These are phyloP conservation scores for Picea abies DNA, from an alignment of 83 land plant genomes.

Conservation along the genomic window DNA sequence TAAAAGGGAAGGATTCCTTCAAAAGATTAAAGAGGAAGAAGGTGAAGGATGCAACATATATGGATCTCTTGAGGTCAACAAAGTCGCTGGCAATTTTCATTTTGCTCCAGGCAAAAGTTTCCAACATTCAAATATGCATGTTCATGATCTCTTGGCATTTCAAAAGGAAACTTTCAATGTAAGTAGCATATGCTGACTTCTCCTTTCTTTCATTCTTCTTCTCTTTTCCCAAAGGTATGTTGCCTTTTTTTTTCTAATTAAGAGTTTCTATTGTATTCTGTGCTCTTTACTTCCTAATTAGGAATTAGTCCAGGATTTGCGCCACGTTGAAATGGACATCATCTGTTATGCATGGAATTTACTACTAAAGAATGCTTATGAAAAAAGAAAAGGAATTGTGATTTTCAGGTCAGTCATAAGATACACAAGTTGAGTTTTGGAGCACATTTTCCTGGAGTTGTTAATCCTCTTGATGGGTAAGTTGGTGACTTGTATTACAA, in stretches of 20 bases:
- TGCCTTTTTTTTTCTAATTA: not conserved
- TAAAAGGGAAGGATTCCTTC: slow-evolving; percentile 93
- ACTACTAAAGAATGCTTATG: not conserved
- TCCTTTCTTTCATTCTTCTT: slow-evolving; percentile 6
- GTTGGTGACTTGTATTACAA: slow-evolving; percentile 4
- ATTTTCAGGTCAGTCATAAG: slow-evolving; percentile 86
- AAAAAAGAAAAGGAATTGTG: not conserved
- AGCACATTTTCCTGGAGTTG: slow-evolving; percentile 88
- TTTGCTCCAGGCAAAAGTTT: slow-evolving; percentile 98
- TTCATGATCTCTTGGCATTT: slow-evolving; percentile 76
- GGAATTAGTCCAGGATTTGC: not conserved
- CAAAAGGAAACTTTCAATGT: slow-evolving; percentile 85
- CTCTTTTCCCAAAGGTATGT: not conserved
- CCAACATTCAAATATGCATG: slow-evolving; percentile 74
- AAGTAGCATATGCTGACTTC: slow-evolving; percentile 12
- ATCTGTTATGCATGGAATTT: not conserved
- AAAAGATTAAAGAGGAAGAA: slow-evolving; percentile 91
- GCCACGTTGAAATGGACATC: not conserved
- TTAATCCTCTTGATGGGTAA: slow-evolving; percentile 97
- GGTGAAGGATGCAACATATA: slow-evolving; percentile 98
- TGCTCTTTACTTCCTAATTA: not conserved
- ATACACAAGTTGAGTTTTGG: slow-evolving; percentile 94
- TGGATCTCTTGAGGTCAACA: slow-evolving; percentile 96
- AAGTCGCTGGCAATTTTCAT: slow-evolving; percentile 99
- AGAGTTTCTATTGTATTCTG: not conserved